Base-by-base conservation (phyloP, 2,329 filamentous ascomycete genomes). In the Exophiala oligosperma region DNA sequence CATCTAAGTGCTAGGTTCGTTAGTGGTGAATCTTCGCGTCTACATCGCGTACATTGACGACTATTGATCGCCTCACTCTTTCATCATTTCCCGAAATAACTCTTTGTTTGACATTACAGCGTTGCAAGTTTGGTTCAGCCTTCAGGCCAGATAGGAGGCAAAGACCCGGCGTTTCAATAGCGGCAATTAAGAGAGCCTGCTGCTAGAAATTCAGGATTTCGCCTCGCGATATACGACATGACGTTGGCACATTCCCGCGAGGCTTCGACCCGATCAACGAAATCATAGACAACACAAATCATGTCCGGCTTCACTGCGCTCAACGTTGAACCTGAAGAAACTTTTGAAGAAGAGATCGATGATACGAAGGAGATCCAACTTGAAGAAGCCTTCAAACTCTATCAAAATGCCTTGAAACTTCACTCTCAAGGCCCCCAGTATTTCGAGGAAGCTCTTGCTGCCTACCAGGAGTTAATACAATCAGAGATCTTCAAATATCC, bases 301-400 rank as follows among this genome's bases (percentile, higher is more conserved):
- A 67, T 67, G 65, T 66, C 64, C 21, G 63, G 57, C 23, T 67
- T 66, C 56, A 61, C 63, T 24, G 64, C 66, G 9, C 52, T 67
- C 74, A 99, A 99, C 72, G 85, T 97, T 75, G 92, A 97, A 74
- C 89, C 91, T 8, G 94, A 97, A 76, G 91, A 95, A 70, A 90
- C 91, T 57, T 80, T 88, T 64, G 92, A 96, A 71, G 91, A 96
- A 68, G 92, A 97, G 74, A 80, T 96, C 69, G 94, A 99, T 72
- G 92, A 94, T 68, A 96, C 92, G 35, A 94, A 93, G 72, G 93
- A 97, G 74, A 86, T 99, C 52, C 92, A 96, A 81, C 93, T 97
- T 69, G 94, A 99, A 69, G 94, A 99, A 76, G 92, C 94, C 49
- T 79, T 99, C 62, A 97, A 97, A 76, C 84, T 93, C 37, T 99